These are phyloP conservation scores for Sugiyamaella floridensis DNA, from an alignment of 805 yeast species.

Conservation along the genomic window DNA sequence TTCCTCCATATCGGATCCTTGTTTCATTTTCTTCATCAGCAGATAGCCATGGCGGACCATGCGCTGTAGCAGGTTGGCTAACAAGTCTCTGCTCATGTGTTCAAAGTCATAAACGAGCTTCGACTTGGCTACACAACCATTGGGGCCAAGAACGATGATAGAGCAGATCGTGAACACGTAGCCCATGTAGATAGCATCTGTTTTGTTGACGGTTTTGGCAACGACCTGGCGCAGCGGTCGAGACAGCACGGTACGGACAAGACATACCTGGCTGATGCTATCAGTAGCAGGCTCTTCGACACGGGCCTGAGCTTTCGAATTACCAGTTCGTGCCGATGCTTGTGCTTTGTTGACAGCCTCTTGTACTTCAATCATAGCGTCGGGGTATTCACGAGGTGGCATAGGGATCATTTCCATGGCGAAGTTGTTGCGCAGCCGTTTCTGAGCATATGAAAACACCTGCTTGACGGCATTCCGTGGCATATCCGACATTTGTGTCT, in stretches of 20 bases:
- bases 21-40: conserved; percentile 2
- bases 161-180: conserved; percentile 5
- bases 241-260: conserved; percentile 1
- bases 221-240: not conserved
- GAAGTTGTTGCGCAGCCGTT: conserved; percentile 4
- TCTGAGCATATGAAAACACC: conserved; percentile 4
- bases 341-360: not conserved
- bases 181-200: conserved; percentile 6
- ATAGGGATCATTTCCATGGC: conserved; percentile 12
- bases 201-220: not conserved
- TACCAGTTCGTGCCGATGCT: not conserved
- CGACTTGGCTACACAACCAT: conserved; percentile 3
- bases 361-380: not conserved
- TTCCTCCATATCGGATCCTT: not conserved
- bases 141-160: conserved; percentile 2
- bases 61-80: not conserved
- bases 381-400: conserved; percentile 6
- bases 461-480: not conserved
- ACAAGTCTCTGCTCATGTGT: not conserved
- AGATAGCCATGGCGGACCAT: conserved; percentile 7
- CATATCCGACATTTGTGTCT: not conserved
- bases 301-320: not conserved
- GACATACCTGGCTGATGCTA: not conserved
- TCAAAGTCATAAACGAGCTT: not conserved
- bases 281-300: not conserved